Evolutionary conservation across 2,329 filamentous ascomycete genomes (phyloP).

Genomic region (Neobulgaria alba): DNA sequence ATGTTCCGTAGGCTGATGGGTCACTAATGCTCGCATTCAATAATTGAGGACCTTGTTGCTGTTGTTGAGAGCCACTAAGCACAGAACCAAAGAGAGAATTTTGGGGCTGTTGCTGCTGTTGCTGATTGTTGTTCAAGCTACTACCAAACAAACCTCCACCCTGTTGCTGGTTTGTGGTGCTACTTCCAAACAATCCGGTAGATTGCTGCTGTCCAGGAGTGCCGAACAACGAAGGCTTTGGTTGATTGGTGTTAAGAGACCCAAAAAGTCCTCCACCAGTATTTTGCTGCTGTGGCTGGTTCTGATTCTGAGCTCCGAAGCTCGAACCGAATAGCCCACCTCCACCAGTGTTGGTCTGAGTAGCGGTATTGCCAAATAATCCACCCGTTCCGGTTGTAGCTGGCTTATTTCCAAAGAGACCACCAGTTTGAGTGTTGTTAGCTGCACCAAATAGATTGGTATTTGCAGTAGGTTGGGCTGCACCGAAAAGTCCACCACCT

Average conservation of each 20-base stretch:
- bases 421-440: slow-evolving; percentile 23
- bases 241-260: slow-evolving; percentile 38
- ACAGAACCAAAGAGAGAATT: slow-evolving; percentile 57
- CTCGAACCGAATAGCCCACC: slow-evolving; percentile 21
- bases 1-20: slow-evolving; percentile 81
- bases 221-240: slow-evolving; percentile 49
- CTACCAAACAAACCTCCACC: slow-evolving; percentile 27
- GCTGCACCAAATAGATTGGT: slow-evolving; percentile 26
- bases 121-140: slow-evolving; percentile 20
- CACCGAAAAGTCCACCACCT: slow-evolving; percentile 32
- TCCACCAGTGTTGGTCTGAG: slow-evolving; percentile 33
- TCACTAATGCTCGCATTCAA: slow-evolving; percentile 75
- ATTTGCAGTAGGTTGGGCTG: slow-evolving; percentile 24
- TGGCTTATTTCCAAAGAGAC: slow-evolving; percentile 20
- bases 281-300: slow-evolving; percentile 32
- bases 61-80: slow-evolving; percentile 48
- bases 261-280: slow-evolving; percentile 42
- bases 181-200: slow-evolving; percentile 44
- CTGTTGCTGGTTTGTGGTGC: slow-evolving; percentile 18
- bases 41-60: slow-evolving; percentile 46
- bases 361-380: slow-evolving; percentile 33
- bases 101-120: slow-evolving; percentile 36
- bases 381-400: slow-evolving; percentile 31
- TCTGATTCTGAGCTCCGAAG: slow-evolving; percentile 30
- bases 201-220: slow-evolving; percentile 31